A percentile compares a stretch with the other conserved stretches of the same genome.
Conservation (phyloP, 2,329 filamentous ascomycete species). For the Arthrobotrys sphaeroides region DNA sequence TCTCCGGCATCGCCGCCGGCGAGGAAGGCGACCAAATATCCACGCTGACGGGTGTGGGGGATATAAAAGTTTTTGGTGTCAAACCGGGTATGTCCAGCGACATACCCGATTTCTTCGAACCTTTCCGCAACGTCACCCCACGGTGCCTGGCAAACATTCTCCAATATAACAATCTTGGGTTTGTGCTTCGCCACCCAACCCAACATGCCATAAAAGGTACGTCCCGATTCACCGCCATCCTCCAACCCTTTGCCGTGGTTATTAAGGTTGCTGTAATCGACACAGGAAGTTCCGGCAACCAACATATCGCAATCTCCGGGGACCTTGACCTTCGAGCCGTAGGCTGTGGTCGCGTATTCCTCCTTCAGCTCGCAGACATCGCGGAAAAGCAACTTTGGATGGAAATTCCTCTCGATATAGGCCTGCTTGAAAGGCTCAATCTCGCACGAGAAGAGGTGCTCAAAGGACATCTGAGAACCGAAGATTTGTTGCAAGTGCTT, state of each 20-base stretch:
- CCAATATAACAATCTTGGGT: conserved; percentile 74
- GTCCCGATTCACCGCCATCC: conserved; percentile 71
- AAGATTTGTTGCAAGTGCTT: conserved; percentile 62
- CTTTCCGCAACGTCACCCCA: conserved; percentile 67
- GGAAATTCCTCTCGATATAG: conserved; percentile 71
- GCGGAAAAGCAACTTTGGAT: conserved; percentile 67
- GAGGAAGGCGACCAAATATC: conserved; percentile 69
- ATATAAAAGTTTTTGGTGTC: conserved; percentile 78
- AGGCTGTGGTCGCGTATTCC: conserved; percentile 70
- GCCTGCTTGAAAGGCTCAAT: conserved; percentile 72
- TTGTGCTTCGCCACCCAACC: conserved; percentile 67
- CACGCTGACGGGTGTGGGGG: conserved; percentile 73
- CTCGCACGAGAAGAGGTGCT: conserved; percentile 72
- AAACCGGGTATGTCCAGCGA: conserved; percentile 64
- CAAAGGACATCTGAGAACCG: conserved; percentile 62
- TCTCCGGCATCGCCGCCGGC: conserved; percentile 59
- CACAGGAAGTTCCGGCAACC: conserved; percentile 77
- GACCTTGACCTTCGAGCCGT: conserved; percentile 69
- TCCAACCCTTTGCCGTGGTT: conserved; percentile 66
- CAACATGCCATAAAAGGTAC: conserved; percentile 72
- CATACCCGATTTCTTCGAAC: conserved; percentile 68
- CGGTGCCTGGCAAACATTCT: conserved; percentile 73
- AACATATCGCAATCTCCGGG: conserved; percentile 72
- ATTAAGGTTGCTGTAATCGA: conserved; percentile 77
- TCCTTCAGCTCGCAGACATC: conserved; percentile 69